Conservation (phyloP, 2,329 filamentous ascomycete species). For the Leptographium wingfieldii region DNA sequence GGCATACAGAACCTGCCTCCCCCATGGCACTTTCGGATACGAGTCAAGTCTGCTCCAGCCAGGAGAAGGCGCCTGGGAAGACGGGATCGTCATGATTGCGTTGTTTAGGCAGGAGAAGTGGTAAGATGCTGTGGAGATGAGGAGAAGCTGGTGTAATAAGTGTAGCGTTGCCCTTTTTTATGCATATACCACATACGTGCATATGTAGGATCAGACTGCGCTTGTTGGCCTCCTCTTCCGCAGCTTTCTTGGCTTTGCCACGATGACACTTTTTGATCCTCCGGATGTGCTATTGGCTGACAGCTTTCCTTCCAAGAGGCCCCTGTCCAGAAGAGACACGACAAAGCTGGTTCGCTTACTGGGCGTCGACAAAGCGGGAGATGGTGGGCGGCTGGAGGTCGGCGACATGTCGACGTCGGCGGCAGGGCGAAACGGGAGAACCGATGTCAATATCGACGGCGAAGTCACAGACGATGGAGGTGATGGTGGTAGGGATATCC, state of each 20-base stretch:
- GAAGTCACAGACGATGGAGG: neutral
- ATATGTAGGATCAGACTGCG: neutral
- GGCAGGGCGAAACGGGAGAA: neutral
- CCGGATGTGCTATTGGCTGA: neutral
- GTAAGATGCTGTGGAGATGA: neutral
- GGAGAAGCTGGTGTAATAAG: too few species aligned
- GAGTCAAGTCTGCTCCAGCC: neutral
- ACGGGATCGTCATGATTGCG: neutral
- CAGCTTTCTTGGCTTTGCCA: neutral
- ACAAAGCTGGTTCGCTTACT: neutral
- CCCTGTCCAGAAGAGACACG: neutral
- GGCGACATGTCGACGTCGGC: neutral
- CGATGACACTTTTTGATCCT: neutral
- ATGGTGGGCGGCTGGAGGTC: neutral
- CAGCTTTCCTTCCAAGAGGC: neutral
- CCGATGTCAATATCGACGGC: neutral
- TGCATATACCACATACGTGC: neutral
- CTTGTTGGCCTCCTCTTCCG: neutral
- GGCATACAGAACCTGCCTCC: neutral
- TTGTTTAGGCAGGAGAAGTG: neutral
- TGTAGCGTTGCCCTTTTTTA: too few species aligned
- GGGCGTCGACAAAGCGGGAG: neutral
- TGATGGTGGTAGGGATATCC: neutral
- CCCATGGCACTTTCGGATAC: neutral
- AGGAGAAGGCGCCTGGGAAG: neutral